A percentile compares a stretch with the other conserved stretches of the same genome.
These are phyloP conservation scores for Saturnispora kantuleensis DNA, from an alignment of 805 yeast genomes.

Conservation along the genomic window DNA sequence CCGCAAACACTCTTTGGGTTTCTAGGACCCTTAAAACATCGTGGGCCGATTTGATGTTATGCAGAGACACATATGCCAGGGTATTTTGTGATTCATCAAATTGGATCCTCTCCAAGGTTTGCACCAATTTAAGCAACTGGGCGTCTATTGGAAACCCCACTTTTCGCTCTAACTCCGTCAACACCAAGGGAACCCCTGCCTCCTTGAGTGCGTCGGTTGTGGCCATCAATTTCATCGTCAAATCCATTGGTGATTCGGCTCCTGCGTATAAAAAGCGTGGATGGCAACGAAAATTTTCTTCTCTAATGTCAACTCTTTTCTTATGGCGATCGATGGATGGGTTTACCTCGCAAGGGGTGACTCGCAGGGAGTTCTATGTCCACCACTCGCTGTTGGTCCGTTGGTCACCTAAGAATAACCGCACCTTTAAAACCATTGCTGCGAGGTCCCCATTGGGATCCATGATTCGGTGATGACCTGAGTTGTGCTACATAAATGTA, in stretches of 20 bases:
- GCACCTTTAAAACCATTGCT: conserved; percentile 95
- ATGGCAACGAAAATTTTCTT: not conserved
- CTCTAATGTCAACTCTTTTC: not conserved
- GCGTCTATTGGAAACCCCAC: conserved; percentile 50
- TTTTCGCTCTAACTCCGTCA: conserved; percentile 57
- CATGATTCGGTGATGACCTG: conserved; percentile 98
- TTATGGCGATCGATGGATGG: not conserved
- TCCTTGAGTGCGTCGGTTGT: conserved; percentile 89
- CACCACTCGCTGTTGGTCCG: too few relatives aligned
- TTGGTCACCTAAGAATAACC: not conserved
- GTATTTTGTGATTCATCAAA: conserved; percentile 54
- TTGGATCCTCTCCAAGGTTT: conserved; percentile 67
- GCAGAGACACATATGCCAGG: conserved; percentile 79
- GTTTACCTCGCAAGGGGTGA: too few relatives aligned
- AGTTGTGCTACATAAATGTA: conserved; percentile 55
- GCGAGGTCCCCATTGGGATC: conserved; percentile 80
- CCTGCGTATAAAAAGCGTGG: not conserved
- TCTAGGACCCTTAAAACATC: conserved; percentile 68
- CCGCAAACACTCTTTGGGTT: conserved; percentile 78
- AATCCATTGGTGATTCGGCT: conserved; percentile 2
- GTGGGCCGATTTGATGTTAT: conserved; percentile 73
- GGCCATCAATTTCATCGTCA: conserved; percentile 73
- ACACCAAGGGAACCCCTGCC: conserved; percentile 44
- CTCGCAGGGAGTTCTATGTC: too few relatives aligned
- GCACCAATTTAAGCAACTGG: conserved; percentile 60